These are phyloP conservation scores for Torulaspora indica DNA, from an alignment of 805 yeast species.

Conservation along the genomic window DNA sequence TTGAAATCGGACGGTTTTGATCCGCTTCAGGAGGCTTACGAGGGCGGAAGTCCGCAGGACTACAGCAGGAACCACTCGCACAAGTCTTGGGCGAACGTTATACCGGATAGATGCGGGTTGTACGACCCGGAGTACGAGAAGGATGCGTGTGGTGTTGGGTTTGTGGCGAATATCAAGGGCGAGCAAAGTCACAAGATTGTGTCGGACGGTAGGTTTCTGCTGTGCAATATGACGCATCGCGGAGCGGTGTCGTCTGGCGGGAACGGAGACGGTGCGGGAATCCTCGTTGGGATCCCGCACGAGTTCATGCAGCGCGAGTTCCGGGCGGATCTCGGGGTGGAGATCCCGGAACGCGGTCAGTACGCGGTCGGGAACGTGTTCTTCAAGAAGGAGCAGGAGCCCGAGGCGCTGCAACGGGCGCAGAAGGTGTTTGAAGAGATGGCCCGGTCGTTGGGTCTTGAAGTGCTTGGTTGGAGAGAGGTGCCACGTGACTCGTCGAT, in stretches of 20 bases:
- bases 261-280: slow-evolving; percentile 99
- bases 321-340: slow-evolving; percentile 58
- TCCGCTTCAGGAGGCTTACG: slow-evolving; percentile 30
- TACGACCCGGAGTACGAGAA: slow-evolving; percentile 92
- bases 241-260: slow-evolving; percentile 97
- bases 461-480: slow-evolving; percentile 88
- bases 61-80: slow-evolving; percentile 36
- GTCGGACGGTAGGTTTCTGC: slow-evolving; percentile 78
- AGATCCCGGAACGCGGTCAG: slow-evolving; percentile 74
- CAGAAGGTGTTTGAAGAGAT: slow-evolving; percentile 74
- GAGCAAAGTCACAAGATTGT: slow-evolving; percentile 83
- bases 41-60: slow-evolving; percentile 28
- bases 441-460: slow-evolving; percentile 69
- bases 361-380: slow-evolving; percentile 94
- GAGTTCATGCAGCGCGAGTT: slow-evolving; percentile 82
- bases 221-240: slow-evolving; percentile 97
- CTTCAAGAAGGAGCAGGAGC: slow-evolving; percentile 69
- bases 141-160: slow-evolving; percentile 99
- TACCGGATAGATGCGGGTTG: slow-evolving; percentile 83
- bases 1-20: slow-evolving; percentile 28
- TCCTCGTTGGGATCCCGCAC: slow-evolving; percentile 88
- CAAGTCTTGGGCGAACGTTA: slow-evolving; percentile 85
- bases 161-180: slow-evolving; percentile 92
- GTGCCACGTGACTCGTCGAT: slow-evolving; percentile 95
- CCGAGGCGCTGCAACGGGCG: slow-evolving; percentile 56